Evolutionary conservation across 768 basidiomycete genomes (phyloP).

Genomic region (Asterophora lycoperdoides): DNA sequence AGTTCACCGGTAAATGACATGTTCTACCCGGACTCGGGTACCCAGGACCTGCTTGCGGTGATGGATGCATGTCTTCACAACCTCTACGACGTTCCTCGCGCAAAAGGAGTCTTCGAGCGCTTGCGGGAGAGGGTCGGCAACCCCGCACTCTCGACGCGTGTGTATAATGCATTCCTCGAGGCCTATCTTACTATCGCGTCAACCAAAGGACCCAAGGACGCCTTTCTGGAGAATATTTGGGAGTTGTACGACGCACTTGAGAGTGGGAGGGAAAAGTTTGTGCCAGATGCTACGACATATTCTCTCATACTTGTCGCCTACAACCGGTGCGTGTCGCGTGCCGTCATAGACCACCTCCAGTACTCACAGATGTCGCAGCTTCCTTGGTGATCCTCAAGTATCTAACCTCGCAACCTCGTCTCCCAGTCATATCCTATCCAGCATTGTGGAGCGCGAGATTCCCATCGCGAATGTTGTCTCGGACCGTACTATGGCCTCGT

Average conservation of each 20-base stretch:
- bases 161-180: conserved; percentile 67
- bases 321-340: conserved; percentile 38
- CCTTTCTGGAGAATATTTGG: conserved; percentile 65
- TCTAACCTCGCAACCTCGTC: conserved; percentile 14
- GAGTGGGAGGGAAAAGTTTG: conserved; percentile 37
- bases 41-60: conserved; percentile 68
- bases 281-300: conserved; percentile 58
- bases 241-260: conserved; percentile 58
- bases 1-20: conserved; percentile 37
- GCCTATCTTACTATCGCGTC: conserved; percentile 61
- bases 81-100: conserved; percentile 71
- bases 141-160: conserved; percentile 34
- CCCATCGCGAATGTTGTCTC: conserved; percentile 49
- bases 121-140: conserved; percentile 39
- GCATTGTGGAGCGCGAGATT: conserved; percentile 46
- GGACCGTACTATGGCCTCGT: conserved; percentile 49
- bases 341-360: not conserved
- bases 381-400: conserved; percentile 31
- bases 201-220: conserved; percentile 38
- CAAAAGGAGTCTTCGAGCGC: conserved; percentile 65
- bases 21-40: conserved; percentile 61
- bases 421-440: conserved; percentile 37
- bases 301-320: conserved; percentile 63
- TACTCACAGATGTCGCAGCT: conserved; percentile 23
- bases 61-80: conserved; percentile 83